A percentile compares a stretch with the other conserved stretches of the same genome.
These are phyloP conservation scores for Aspergillus thermomutatus DNA, from an alignment of 2,329 filamentous ascomycete species.

Conservation along the genomic window DNA sequence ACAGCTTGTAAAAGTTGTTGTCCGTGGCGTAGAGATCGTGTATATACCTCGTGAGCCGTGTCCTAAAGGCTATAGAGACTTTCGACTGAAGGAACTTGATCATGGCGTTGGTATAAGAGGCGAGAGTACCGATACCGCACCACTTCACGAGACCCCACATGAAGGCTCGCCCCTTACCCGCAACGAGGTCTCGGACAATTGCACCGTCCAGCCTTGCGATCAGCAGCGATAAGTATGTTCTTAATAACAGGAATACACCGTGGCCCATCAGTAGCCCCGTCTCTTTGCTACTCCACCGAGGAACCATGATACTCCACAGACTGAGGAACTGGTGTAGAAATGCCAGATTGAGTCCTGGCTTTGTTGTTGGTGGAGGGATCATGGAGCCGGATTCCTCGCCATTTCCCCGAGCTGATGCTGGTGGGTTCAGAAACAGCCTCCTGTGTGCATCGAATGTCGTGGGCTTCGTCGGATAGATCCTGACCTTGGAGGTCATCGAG, in stretches of 20 bases:
- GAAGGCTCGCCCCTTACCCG: conserved; percentile 85
- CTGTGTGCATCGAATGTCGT: conserved; percentile 96
- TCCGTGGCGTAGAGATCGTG: conserved; percentile 96
- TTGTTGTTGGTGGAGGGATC: conserved; percentile 84
- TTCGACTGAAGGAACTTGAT: conserved; percentile 98
- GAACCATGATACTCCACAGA: conserved; percentile 95
- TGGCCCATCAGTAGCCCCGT: conserved; percentile 86
- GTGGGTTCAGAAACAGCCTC: conserved; percentile 86
- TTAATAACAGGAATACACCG: conserved; percentile 80
- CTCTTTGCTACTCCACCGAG: conserved; percentile 92
- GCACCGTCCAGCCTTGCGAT: conserved; percentile 92
- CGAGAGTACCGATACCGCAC: conserved; percentile 89
- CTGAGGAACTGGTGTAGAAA: conserved; percentile 97
- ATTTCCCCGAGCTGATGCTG: conserved; percentile 72
- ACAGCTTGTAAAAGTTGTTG: conserved; percentile 92
- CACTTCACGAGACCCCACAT: conserved; percentile 88
- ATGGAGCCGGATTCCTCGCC: conserved; percentile 59
- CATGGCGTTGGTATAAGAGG: conserved; percentile 97
- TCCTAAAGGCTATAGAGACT: conserved; percentile 96
- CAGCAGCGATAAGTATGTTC: conserved; percentile 90
- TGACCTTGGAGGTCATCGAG: conserved; percentile 73
- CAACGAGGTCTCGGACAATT: conserved; percentile 94
- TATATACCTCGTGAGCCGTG: conserved; percentile 89
- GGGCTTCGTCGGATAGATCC: conserved; percentile 83
- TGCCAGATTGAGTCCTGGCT: conserved; percentile 89